Evolutionary conservation across 2,329 filamentous ascomycete species (phyloP), one percentile per base, ranked within the genome.

Genomic region (Xenoacremonium recifei): DNA sequence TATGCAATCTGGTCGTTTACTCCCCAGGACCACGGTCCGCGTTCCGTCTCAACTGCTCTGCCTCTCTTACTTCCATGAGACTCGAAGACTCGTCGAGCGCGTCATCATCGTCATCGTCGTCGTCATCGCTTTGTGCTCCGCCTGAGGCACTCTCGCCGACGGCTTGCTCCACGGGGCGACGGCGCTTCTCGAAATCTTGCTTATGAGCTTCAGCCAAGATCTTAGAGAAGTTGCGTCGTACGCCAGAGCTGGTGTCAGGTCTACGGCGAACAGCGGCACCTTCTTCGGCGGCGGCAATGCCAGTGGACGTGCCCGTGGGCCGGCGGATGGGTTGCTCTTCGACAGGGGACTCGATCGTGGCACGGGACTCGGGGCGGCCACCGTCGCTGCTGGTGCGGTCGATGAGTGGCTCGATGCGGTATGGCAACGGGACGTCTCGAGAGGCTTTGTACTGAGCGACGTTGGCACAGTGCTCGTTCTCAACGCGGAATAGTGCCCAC

Each of bases 391-490:
- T 74, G 10, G 59, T 58, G 23, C 62, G 69, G 42, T 72, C 67
- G 46, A 70, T 63, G 10, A 75, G 65, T 1, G 69, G 65, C 42
- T 79, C 72, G 35, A 83, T 68, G 37, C 80, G 75, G 61, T 96
- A 97, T 0, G 92, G 92, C 0, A 97, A 74, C 0, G 89, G 89
- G 1, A 95, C 79, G 57, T 96, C 91, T 42, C 92, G 79, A 3
- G 85, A 89, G 4, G 93, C 93, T 50, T 95, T 90, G 75, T 95
- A 95, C 52, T 89, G 83, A 15, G 83, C 80, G 3, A 99, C 92
- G 55, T 96, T 96, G 41, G 86, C 84, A 67, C 90, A 96, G 67
- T 99, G 93, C 58, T 99, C 93, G 64, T 99, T 99, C 66, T 99
- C 93, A 19, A 99, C 91, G 30, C 93, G 88, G 63, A 99, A 87